Conservation (phyloP, 306 rosid genomes). For the Psophocarpus tetragonolobus region DNA sequence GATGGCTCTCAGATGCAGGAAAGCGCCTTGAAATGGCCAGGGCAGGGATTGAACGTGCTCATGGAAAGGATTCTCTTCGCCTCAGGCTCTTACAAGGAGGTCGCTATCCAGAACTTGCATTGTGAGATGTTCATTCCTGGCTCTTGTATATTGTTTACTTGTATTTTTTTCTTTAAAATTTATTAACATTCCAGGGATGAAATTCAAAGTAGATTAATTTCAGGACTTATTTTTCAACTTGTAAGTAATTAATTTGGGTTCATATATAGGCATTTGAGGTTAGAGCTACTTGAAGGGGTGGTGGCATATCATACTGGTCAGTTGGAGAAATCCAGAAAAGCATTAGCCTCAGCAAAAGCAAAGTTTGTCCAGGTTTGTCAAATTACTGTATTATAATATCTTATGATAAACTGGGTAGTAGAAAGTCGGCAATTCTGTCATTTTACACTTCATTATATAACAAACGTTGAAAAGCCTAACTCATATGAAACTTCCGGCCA, state of each 20-base stretch:
- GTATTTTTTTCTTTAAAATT: neutral
- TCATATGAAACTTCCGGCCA: too few relatives aligned
- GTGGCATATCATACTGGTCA: conserved; percentile 85
- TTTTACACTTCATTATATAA: too few relatives aligned
- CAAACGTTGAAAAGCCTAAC: too few relatives aligned
- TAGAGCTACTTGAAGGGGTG: conserved; percentile 93
- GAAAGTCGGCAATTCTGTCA: too few relatives aligned
- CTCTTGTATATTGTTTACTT: neutral
- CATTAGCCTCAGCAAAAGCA: conserved; percentile 61
- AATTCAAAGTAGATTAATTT: conserved; percentile 23
- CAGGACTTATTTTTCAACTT: conserved; percentile 3
- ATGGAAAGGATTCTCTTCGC: conserved; percentile 82
- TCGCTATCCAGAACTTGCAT: conserved; percentile 82
- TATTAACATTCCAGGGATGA: neutral
- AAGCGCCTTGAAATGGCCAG: conserved; percentile 79
- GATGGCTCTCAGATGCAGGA: conserved; percentile 85
- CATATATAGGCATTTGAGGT: conserved; percentile 67
- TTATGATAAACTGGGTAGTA: neutral
- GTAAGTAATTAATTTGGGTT: conserved; percentile 14
- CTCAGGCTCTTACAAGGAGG: conserved; percentile 78
- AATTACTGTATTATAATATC: neutral
- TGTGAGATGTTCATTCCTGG: conserved; percentile 53
- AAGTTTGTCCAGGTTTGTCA: conserved; percentile 62
- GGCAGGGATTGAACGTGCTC: conserved; percentile 70
- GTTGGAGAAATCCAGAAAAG: conserved; percentile 63